Evolutionary conservation across 2,329 filamentous ascomycete species (phyloP).

Genomic region (Diaporthe sp.): DNA sequence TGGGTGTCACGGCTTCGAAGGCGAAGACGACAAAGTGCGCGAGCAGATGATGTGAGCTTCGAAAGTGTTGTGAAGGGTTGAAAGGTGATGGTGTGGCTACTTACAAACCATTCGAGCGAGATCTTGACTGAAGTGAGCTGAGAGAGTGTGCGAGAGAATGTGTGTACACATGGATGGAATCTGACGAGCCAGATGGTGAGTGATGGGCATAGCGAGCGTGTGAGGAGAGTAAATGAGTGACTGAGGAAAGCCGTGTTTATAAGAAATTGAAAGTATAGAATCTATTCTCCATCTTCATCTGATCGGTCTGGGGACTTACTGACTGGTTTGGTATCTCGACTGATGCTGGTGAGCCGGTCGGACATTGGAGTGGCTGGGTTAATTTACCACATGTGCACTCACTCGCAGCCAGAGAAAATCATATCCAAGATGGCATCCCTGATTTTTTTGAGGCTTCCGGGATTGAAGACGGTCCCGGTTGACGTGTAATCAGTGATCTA

Average conservation of each 20-base stretch:
- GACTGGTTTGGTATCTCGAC: not conserved
- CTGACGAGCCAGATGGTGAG: not conserved
- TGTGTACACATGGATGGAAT: slow-evolving; percentile 1
- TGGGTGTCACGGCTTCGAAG: not conserved
- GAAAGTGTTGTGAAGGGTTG: not conserved
- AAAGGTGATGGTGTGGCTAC: not conserved
- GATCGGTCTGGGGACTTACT: not conserved
- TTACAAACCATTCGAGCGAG: not conserved
- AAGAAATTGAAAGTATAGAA: slow-evolving; percentile 21
- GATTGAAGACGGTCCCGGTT: not conserved
- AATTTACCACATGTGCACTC: too few species aligned
- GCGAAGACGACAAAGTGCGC: slow-evolving; percentile 19
- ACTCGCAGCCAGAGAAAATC: not conserved
- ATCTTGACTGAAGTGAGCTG: not conserved
- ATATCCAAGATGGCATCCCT: not conserved
- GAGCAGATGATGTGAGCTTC: not conserved
- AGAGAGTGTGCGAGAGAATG: not conserved
- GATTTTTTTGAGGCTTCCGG: not conserved
- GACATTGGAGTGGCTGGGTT: too few species aligned
- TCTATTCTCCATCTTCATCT: not conserved
- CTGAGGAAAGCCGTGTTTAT: not conserved
- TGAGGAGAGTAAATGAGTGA: not conserved
- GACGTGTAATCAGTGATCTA: too few species aligned
- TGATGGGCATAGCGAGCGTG: not conserved
- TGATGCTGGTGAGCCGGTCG: too few species aligned